Percentiles rank a stretch among this genome's conserved stretches.
Evolutionary conservation across 495 filamentous ascomycete genomes (phyloP).

Genomic region (Evernia prunastri): DNA sequence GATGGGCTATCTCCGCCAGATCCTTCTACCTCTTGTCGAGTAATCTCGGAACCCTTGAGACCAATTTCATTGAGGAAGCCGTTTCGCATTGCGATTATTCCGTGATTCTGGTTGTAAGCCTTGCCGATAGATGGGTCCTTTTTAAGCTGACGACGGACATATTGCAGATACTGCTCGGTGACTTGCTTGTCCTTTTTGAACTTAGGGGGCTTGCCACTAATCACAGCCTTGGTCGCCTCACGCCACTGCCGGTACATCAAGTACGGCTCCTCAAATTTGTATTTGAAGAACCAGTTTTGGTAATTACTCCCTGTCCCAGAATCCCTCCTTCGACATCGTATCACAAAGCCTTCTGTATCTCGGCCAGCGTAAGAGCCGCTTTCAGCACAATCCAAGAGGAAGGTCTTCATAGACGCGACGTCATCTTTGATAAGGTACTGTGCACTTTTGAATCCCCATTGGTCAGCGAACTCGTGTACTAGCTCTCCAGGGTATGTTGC

Average conservation of each 20-base stretch:
- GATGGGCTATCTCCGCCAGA: slow-evolving; percentile 22
- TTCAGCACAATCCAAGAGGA: slow-evolving; percentile 76
- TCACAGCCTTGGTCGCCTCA: slow-evolving; percentile 89
- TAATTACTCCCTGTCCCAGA: slow-evolving; percentile 40
- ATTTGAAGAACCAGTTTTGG: slow-evolving; percentile 98
- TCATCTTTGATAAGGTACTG: slow-evolving; percentile 73
- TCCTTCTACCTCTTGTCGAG: slow-evolving; percentile 50
- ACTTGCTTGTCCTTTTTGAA: slow-evolving; percentile 83
- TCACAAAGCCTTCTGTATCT: slow-evolving; percentile 94
- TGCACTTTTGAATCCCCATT: slow-evolving; percentile 90
- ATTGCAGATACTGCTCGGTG: slow-evolving; percentile 83
- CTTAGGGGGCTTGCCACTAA: slow-evolving; percentile 63
- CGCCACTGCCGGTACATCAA: slow-evolving; percentile 98
- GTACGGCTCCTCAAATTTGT: slow-evolving; percentile 98
- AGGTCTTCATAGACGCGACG: slow-evolving; percentile 61
- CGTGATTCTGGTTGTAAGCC: slow-evolving; percentile 77
- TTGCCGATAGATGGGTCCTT: slow-evolving; percentile 55
- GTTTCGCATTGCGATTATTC: slow-evolving; percentile 87
- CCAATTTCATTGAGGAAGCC: slow-evolving; percentile 76
- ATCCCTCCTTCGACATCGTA: slow-evolving; percentile 70
- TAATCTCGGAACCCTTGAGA: slow-evolving; percentile 79
- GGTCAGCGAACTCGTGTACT: slow-evolving; percentile 81
- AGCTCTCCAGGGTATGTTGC: slow-evolving; percentile 70
- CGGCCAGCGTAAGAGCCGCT: slow-evolving; percentile 81
- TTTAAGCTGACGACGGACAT: slow-evolving; percentile 65